Evolutionary conservation across 371 early-diverging fungal species (phyloP).

Genomic region (Quaeritorhiza haematococci): DNA sequence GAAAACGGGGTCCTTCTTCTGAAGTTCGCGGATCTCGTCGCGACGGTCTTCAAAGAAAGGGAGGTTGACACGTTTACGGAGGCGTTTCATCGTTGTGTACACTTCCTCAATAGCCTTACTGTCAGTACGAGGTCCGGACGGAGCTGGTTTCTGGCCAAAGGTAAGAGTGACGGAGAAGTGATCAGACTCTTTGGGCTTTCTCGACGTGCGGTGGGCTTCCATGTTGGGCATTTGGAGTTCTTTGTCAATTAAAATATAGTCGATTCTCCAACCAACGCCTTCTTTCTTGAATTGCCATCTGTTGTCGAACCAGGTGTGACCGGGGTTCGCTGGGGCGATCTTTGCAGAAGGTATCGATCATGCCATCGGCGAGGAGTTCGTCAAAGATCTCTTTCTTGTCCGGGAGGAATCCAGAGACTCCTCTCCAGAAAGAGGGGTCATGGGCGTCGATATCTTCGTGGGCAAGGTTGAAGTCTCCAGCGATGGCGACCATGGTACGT

Average conservation of each 20-base stretch:
- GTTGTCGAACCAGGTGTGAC: conserved; percentile 9
- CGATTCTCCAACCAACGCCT: conserved; percentile 7
- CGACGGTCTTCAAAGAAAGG: too few species aligned
- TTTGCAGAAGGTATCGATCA: conserved; percentile 6
- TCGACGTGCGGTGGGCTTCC: too few species aligned
- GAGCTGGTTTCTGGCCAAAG: neutral
- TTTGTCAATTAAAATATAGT: conserved; percentile 10
- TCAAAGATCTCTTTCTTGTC: conserved; percentile 5
- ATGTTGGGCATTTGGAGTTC: too few species aligned
- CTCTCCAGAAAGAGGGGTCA: neutral
- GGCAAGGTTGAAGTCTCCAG: conserved; percentile 13
- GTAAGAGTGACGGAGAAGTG: too few species aligned
- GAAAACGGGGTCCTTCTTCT: neutral
- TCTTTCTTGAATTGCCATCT: too few species aligned
- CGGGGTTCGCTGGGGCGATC: neutral
- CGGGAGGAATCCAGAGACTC: conserved; percentile 4
- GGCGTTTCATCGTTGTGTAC: neutral
- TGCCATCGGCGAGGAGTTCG: neutral
- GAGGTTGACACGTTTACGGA: too few species aligned
- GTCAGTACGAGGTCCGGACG: too few species aligned
- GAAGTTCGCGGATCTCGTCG: conserved; percentile 1
- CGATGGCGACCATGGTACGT: neutral
- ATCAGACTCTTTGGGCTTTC: too few species aligned
- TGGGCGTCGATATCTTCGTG: conserved; percentile 1
- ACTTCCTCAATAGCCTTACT: neutral